Evolutionary conservation across 2,329 filamentous ascomycete genomes (phyloP), one percentile per base, ranked within the genome.

Genomic region (Penicillium expansum): DNA sequence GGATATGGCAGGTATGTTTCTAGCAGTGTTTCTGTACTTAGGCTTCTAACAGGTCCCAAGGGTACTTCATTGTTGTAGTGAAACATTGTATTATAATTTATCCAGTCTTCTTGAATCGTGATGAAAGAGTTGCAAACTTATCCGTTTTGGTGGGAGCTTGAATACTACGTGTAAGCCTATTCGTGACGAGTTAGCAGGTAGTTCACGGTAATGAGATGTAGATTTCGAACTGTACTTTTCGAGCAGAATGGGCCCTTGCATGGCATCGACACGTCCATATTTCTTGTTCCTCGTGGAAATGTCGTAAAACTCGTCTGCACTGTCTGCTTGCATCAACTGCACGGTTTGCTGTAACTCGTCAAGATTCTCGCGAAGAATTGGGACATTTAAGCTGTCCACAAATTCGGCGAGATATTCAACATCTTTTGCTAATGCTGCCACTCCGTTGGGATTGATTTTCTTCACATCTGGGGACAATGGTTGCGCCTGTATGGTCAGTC

Each of bases 281-380:
- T 96, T 95, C 77, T 90, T 92, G 76, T 97, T 96, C 51, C 92
- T 82, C 14, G 88, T 90, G 5, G 88, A 89, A 48, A 94, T 88
- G 70, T 99, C 94, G 72, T 94, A 99, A 74, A 96, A 99, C 73
- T 97, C 93, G 63, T 97, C 92, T n/a, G 91, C 86, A 67, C 96
- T 96, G 39, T 96, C 91, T 13, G 83, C 77, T 69, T 90, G 86
- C 83, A 99, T 89, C 27, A 99, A 81, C 58, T 89, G 86, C 45
- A 96, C 88, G 1, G 94, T 97, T 78, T 99, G 94, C 66, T 93
- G 88, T 35, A 99, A 80, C 76, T 97, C 94, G 67, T 97, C 92
- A 38, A 99, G 79, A 64, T 95, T 94, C 69, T 94, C 89, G 60
- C 89, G 84, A 20, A 99, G 79, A 76, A 96, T 92, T n/a, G 88